Conservation (phyloP, 768 basidiomycete genomes). For the Boletus patriciae region DNA sequence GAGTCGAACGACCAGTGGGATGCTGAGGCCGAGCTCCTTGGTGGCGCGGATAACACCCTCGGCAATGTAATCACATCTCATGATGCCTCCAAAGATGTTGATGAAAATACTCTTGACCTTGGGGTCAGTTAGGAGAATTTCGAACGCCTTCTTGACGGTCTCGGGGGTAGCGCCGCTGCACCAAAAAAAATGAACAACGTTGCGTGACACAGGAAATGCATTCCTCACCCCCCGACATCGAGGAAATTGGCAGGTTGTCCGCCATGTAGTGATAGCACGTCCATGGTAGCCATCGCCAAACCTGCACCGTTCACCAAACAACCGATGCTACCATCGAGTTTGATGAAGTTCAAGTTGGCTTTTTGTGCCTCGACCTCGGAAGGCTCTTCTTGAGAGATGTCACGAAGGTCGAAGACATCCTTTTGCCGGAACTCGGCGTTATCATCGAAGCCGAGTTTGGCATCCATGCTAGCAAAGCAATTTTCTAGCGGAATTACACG, state of each 20-base stretch:
- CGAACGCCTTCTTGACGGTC: constrained; percentile 99
- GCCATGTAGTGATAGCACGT: constrained; percentile 94
- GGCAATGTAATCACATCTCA: constrained; percentile 98
- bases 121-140: constrained; percentile 85
- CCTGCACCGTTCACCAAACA: constrained; percentile 99
- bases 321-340: constrained; percentile 95
- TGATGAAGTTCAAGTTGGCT: constrained; percentile 96
- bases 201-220: constrained; percentile 14
- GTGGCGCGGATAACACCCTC: constrained; percentile 99
- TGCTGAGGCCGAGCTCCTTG: constrained; percentile 78
- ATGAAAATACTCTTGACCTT: constrained; percentile 99
- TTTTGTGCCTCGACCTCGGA: constrained; percentile 98
- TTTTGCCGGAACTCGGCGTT: constrained; percentile 98
- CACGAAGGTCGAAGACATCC: constrained; percentile 85
- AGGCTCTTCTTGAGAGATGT: constrained; percentile 92
- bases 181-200: constrained; percentile 1
- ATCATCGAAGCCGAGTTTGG: constrained; percentile 99
- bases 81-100: constrained; percentile 97
- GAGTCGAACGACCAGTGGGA: constrained; percentile 90
- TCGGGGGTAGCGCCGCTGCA: constrained; percentile 94
- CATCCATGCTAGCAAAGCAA: constrained; percentile 80
- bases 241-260: constrained; percentile 98
- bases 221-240: constrained; percentile 85
- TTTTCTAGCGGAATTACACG: not conserved
- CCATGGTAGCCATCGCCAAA: constrained; percentile 99